These are phyloP conservation scores for Cronartium quercuum DNA, from an alignment of 1,284 basidiomycete species.

Conservation along the genomic window DNA sequence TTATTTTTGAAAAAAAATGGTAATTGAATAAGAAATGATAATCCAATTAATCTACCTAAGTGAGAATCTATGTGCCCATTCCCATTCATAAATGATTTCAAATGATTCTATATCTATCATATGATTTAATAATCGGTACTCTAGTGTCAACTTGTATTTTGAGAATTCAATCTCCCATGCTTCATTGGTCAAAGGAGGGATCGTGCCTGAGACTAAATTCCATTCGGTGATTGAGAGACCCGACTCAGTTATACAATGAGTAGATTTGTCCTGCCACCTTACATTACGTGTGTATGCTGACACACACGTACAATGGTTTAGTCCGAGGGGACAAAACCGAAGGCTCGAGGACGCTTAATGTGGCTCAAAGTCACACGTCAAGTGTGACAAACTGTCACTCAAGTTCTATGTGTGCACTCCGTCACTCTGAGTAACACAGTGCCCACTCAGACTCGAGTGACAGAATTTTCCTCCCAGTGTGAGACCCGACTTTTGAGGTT, in stretches of 20 bases:
- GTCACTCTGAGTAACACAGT: too few species aligned
- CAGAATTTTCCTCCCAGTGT: too few species aligned
- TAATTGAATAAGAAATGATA: slow-evolving; percentile 58
- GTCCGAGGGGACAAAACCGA: too few species aligned
- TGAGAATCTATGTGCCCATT: slow-evolving; percentile 93
- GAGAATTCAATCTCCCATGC: slow-evolving; percentile 88
- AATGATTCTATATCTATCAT: slow-evolving; percentile 82
- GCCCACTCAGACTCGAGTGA: too few species aligned
- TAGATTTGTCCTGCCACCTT: too few species aligned
- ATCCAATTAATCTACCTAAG: slow-evolving; percentile 84
- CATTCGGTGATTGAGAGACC: slow-evolving; percentile 98
- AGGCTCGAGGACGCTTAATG: too few species aligned
- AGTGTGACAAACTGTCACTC: too few species aligned
- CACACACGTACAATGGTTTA: too few species aligned
- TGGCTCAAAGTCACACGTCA: too few species aligned
- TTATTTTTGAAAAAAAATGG: slow-evolving; percentile 68
- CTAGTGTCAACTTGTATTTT: slow-evolving; percentile 92
- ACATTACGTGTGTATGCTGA: too few species aligned
- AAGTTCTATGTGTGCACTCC: too few species aligned
- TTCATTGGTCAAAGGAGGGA: slow-evolving; percentile 69
- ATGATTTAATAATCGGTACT: slow-evolving; percentile 83
- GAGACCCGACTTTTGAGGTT: too few species aligned
- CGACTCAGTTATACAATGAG: slow-evolving; percentile 94
- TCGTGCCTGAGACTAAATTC: slow-evolving; percentile 82
- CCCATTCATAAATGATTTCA: slow-evolving; percentile 97